These are phyloP conservation scores for Passiflora organensis DNA, from an alignment of 345 rosid genomes.

Conservation along the genomic window DNA sequence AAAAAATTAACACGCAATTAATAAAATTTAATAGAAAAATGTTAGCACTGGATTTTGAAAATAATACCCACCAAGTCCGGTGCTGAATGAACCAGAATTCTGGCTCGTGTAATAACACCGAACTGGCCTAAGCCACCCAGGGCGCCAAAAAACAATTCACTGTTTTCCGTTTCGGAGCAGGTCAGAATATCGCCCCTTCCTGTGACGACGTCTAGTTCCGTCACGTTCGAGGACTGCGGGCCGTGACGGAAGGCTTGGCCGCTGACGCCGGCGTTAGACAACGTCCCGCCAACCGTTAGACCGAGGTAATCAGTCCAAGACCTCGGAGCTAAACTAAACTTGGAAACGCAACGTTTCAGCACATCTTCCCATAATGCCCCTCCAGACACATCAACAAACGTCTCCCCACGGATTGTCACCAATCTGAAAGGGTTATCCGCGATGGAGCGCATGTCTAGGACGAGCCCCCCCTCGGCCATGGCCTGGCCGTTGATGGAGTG, in stretches of 20 bases:
- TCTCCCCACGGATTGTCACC: slow-evolving; percentile 14
- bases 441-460: slow-evolving; percentile 69
- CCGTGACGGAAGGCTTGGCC: slow-evolving; percentile 94
- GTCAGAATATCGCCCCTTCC: slow-evolving; percentile 61
- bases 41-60: slow-evolving; percentile 2
- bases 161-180: slow-evolving; percentile 55
- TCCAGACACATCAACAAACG: slow-evolving; percentile 61
- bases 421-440: slow-evolving; percentile 40
- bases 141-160: slow-evolving; percentile 63
- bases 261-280: slow-evolving; percentile 93
- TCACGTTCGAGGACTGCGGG: slow-evolving; percentile 78
- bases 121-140: slow-evolving; percentile 94
- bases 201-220: slow-evolving; percentile 82
- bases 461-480: slow-evolving; percentile 75
- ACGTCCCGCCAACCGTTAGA: slow-evolving; percentile 86
- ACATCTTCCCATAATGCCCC: slow-evolving; percentile 96
- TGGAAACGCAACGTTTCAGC: slow-evolving; percentile 51
- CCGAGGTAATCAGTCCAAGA: slow-evolving; percentile 91
- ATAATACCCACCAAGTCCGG: slow-evolving; percentile 80
- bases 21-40: no score
- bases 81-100: slow-evolving; percentile 59
- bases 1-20: not conserved
- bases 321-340: slow-evolving; percentile 60
- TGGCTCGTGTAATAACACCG: slow-evolving; percentile 82
- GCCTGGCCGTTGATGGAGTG: slow-evolving; percentile 98